Conservation (phyloP, 441 rosid genomes). For the Rhodomyrtus psidioides region DNA sequence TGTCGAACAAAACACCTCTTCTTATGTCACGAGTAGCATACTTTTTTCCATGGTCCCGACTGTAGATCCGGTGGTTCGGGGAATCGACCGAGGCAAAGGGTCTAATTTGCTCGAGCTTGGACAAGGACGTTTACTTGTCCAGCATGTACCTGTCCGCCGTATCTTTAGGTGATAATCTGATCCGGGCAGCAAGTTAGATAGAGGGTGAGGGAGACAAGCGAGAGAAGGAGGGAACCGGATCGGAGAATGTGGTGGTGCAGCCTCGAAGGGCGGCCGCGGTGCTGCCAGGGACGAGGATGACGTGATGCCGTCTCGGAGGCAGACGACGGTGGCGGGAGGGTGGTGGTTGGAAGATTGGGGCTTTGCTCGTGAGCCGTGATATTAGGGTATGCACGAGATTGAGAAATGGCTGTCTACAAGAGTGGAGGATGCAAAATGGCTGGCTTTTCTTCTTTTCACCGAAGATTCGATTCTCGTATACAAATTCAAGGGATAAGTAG, state of each 20-base stretch:
- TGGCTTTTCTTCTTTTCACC: too few relatives aligned
- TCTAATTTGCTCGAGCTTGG: background rate
- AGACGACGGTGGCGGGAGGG: background rate
- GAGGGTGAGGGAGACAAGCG: background rate
- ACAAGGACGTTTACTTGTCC: background rate
- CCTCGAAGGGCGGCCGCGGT: fast-evolving
- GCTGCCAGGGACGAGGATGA: background rate
- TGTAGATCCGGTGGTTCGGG: background rate
- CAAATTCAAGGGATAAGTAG: too few relatives aligned
- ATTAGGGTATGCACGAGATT: too few relatives aligned
- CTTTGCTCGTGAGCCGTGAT: background rate
- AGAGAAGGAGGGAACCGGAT: background rate
- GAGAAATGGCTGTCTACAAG: background rate
- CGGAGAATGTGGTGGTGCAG: background rate
- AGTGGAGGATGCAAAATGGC: too few relatives aligned
- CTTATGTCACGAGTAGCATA: background rate
- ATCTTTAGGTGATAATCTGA: background rate
- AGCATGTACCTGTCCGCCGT: background rate
- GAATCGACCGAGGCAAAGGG: background rate
- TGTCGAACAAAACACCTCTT: background rate
- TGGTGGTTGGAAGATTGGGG: background rate
- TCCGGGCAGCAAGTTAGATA: background rate
- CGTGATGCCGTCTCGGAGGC: background rate
- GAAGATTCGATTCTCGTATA: background rate
- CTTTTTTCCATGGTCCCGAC: background rate